Conservation (phyloP, 2,329 filamentous ascomycete species). For the Nigrograna mackinnonii region DNA sequence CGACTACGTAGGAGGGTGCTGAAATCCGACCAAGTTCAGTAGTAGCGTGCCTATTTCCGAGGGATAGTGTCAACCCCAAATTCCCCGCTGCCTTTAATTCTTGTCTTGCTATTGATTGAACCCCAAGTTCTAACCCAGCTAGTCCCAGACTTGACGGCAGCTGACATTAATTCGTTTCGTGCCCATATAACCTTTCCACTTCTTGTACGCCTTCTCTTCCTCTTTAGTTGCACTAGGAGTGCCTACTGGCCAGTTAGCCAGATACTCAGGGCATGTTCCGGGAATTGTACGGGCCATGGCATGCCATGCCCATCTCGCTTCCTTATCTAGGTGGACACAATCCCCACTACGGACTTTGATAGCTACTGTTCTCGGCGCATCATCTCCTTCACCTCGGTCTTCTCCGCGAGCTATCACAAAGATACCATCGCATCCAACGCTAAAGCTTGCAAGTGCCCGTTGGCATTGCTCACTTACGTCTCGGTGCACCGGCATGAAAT, state of each 20-base stretch:
- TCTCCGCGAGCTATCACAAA: conserved; percentile 71
- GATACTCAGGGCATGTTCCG: conserved; percentile 74
- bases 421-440: conserved; percentile 85
- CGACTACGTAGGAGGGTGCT: too few relatives aligned
- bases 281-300: conserved; percentile 86
- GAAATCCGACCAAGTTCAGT: too few relatives aligned
- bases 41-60: too few relatives aligned
- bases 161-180: conserved; percentile 45
- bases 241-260: conserved; percentile 72
- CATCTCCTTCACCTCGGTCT: conserved; percentile 32
- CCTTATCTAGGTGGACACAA: conserved; percentile 82
- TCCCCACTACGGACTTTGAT: conserved; percentile 76
- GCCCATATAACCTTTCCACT: conserved; percentile 44
- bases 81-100: too few relatives aligned
- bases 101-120: too few relatives aligned
- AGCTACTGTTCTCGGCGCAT: conserved; percentile 33
- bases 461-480: conserved; percentile 91
- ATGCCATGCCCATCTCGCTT: conserved; percentile 90
- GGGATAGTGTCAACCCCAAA: too few relatives aligned
- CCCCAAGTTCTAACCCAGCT: conserved; percentile 2
- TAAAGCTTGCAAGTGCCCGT: conserved; percentile 81
- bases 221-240: conserved; percentile 32
- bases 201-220: conserved; percentile 39
- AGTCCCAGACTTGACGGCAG: conserved; percentile 46
- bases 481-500: conserved; percentile 90